Evolutionary conservation across 225 moss, liverwort and hornwort species (phyloP).

Genomic region (Anthoceros angustus): DNA sequence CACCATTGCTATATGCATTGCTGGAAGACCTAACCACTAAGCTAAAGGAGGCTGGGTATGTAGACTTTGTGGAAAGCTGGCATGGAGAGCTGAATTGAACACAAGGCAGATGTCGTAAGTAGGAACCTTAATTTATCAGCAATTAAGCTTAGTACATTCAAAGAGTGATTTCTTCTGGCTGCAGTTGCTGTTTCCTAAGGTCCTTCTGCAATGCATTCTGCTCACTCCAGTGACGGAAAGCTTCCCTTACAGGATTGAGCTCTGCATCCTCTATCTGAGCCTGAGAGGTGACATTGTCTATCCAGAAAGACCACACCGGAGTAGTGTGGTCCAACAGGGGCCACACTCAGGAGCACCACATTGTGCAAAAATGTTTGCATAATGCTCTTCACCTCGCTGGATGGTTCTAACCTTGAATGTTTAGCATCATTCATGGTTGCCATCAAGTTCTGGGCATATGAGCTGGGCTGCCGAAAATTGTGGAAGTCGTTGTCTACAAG

Average conservation of each 20-base stretch:
- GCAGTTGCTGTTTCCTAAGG: too few relatives aligned
- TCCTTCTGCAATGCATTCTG: too few relatives aligned
- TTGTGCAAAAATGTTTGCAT: constrained; percentile 36
- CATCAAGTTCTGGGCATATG: constrained; percentile 14
- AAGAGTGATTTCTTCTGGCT: too few relatives aligned
- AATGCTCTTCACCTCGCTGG: constrained; percentile 22
- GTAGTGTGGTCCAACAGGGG: constrained; percentile 32
- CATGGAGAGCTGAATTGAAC: too few relatives aligned
- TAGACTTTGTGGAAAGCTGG: too few relatives aligned
- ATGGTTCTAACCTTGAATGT: constrained; percentile 53
- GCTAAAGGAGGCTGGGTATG: too few relatives aligned
- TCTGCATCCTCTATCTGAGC: constrained; percentile 42
- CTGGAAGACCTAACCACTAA: too few relatives aligned
- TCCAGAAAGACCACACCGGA: constrained; percentile 51
- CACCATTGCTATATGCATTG: too few relatives aligned
- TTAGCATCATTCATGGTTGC: constrained; percentile 23
- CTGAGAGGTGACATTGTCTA: constrained; percentile 43
- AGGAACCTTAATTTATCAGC: too few relatives aligned
- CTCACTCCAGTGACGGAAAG: not conserved
- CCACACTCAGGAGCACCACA: constrained; percentile 47
- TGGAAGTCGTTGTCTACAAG: constrained; percentile 42
- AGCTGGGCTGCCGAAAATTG: constrained; percentile 21
- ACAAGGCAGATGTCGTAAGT: too few relatives aligned
- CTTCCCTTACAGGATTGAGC: constrained; percentile 10
- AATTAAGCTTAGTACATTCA: too few relatives aligned